Conservation (phyloP, 2,329 filamentous ascomycete genomes). For the Biscogniauxia marginata region DNA sequence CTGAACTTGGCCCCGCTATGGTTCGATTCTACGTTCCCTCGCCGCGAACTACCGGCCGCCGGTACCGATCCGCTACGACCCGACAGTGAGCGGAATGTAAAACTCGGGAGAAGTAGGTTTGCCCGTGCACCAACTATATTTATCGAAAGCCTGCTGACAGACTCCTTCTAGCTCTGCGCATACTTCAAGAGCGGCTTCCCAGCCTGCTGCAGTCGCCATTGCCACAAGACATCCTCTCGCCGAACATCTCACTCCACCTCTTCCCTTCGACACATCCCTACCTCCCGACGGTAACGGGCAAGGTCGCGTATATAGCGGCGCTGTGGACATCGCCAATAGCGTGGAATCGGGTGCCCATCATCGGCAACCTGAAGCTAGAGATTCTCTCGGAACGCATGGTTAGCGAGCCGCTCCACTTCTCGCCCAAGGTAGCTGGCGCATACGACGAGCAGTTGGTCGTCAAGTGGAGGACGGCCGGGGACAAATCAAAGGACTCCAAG, state of each 20-base stretch:
- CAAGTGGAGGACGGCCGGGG: constrained; percentile 70
- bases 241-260: constrained; percentile 68
- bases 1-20: constrained; percentile 39
- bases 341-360: constrained; percentile 88
- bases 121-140: constrained; percentile 7
- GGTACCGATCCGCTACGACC: constrained; percentile 32
- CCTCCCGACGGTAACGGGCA: constrained; percentile 87
- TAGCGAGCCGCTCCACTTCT: constrained; percentile 50
- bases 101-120: constrained; percentile 60
- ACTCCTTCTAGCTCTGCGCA: constrained; percentile 52
- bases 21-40: constrained; percentile 42
- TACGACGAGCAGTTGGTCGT: constrained; percentile 81
- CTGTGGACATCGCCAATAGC: constrained; percentile 95
- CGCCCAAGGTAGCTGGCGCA: constrained; percentile 51
- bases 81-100: constrained; percentile 58
- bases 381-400: constrained; percentile 90
- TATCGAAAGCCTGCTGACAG: constrained; percentile 1
- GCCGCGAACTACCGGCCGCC: constrained; percentile 22
- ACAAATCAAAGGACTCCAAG: constrained; percentile 43
- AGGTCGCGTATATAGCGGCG: constrained; percentile 87
- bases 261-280: constrained; percentile 79
- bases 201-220: constrained; percentile 65
- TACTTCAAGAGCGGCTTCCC: constrained; percentile 65
- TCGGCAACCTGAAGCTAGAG: constrained; percentile 84
- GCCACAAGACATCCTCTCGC: constrained; percentile 73